These are phyloP conservation scores for Podospora comata DNA, from an alignment of 495 filamentous ascomycete genomes.

Conservation along the genomic window DNA sequence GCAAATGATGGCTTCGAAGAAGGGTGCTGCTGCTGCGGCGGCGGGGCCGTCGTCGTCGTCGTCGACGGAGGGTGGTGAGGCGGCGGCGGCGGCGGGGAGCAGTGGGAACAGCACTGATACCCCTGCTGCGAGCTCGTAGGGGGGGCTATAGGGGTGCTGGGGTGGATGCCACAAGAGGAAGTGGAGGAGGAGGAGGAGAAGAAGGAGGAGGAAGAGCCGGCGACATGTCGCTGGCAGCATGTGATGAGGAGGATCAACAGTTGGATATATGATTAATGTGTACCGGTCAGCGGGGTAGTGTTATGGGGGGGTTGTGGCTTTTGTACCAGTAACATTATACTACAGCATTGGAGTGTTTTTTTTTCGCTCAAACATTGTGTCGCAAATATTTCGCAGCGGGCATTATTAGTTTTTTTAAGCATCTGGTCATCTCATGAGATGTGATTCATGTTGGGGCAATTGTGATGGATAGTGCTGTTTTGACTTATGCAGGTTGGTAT, in stretches of 20 bases:
- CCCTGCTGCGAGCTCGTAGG: slow-evolving; percentile 18
- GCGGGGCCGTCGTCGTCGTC: slow-evolving; percentile 25
- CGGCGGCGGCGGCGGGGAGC: slow-evolving; percentile 20
- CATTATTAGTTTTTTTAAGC: no score
- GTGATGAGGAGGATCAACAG: no score
- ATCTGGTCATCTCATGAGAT: neutral
- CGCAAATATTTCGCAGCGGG: no score
- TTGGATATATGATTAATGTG: no score
- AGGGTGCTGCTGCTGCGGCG: slow-evolving; percentile 9
- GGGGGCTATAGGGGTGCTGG: neutral
- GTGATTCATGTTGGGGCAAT: no score
- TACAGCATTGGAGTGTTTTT: no score
- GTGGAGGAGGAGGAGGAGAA: neutral
- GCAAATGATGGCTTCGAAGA: slow-evolving; percentile 75
- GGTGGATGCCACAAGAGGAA: neutral
- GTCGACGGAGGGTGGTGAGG: slow-evolving; percentile 27
- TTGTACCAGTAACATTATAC: no score
- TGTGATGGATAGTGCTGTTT: neutral
- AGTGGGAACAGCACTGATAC: slow-evolving; percentile 22
- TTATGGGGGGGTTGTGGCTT: no score
- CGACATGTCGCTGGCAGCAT: neutral
- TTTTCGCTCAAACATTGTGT: no score
- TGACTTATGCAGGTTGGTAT: neutral
- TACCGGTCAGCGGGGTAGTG: no score
- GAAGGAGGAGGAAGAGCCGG: neutral